Evolutionary conservation across 2,329 filamentous ascomycete species (phyloP), one percentile per base, ranked within the genome.

Genomic region (Pochonia chlamydosporia): DNA sequence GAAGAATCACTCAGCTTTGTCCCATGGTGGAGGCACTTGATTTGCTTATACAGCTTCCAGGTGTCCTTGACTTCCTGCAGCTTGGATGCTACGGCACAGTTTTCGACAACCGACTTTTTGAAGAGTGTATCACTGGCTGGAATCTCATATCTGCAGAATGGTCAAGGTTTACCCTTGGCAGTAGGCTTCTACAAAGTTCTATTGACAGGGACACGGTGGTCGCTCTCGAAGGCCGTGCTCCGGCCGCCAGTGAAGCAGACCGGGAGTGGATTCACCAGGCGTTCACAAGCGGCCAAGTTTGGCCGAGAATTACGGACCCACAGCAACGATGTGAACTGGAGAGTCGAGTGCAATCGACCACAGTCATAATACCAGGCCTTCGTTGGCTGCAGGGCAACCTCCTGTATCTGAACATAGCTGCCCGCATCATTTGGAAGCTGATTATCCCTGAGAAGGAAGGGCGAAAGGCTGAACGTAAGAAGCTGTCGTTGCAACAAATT

Each of bases 131-230:
- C 41, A 16, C 40, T 23, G 36, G 40, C 20, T 42, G 46, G 9
- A 35, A 31, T 9, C 26, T 33, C 23, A 43, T 50, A 14, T 37
- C 37, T 7, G 18, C 40, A 5, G 13, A 47, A 37, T 50, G 26
- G 35, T 43, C 41, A 13, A 44, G 30, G 26, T 16, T 50, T 23
- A 36, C 36, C 4, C 13, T 36, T 25, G 40, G 44, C 13, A 39
- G 44, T 42, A 31, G 14, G n/a, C 28, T 13, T 20, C 26, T 47
- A 3, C 20, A 46, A 30, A 26, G 30, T n/a, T n/a, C 45, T 43
- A 23, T 50, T 10, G 48, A 50, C 30, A 50, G 44, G 26, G 26
- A 47, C 14, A 47, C 41, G n/a, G 35, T 50, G 20, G 21, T 20
- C 21, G 26, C 21, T 21, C 18, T 50, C 3, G 35, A 43, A n/a